Evolutionary conservation across 345 rosid species (phyloP).

Genomic region (Melaleuca alternifolia): DNA sequence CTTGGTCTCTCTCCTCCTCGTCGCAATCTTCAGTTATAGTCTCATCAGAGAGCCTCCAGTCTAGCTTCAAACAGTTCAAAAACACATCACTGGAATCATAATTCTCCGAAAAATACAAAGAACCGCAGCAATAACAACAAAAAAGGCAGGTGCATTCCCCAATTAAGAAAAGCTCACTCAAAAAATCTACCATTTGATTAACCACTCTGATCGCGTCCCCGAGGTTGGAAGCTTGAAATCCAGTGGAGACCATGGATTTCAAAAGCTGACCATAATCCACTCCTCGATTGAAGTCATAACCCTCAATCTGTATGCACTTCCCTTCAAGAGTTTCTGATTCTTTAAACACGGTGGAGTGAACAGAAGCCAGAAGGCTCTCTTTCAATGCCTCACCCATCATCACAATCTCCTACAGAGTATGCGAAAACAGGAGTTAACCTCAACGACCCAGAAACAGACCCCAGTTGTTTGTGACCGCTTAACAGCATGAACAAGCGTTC

Average conservation of each 20-base stretch:
- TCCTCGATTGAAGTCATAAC: conserved; percentile 60
- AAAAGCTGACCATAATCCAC: conserved; percentile 37
- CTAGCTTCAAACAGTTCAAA: conserved; percentile 48
- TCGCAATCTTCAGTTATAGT: conserved; percentile 42
- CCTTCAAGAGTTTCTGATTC: conserved; percentile 24
- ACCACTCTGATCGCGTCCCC: conserved; percentile 75
- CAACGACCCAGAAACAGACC: not conserved
- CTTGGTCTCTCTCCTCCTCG: conserved; percentile 58
- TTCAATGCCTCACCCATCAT: conserved; percentile 24
- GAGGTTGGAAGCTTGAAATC: conserved; percentile 94
- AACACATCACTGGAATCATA: not conserved
- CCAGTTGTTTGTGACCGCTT: not conserved
- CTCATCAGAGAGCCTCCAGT: conserved; percentile 87
- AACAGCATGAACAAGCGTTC: not conserved
- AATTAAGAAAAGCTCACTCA: not conserved
- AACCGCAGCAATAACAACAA: not conserved
- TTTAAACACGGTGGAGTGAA: conserved; percentile 45
- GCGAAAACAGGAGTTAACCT: not conserved
- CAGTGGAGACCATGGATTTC: conserved; percentile 69
- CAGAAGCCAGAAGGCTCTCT: conserved; percentile 32
- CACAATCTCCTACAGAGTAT: not conserved
- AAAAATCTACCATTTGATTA: conserved; percentile 62
- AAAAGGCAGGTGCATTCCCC: not conserved
- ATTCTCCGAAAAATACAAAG: not conserved
- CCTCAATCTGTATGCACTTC: conserved; percentile 50